Conservation (phyloP, 164 flowering plant species). For the Taxillus chinensis region DNA sequence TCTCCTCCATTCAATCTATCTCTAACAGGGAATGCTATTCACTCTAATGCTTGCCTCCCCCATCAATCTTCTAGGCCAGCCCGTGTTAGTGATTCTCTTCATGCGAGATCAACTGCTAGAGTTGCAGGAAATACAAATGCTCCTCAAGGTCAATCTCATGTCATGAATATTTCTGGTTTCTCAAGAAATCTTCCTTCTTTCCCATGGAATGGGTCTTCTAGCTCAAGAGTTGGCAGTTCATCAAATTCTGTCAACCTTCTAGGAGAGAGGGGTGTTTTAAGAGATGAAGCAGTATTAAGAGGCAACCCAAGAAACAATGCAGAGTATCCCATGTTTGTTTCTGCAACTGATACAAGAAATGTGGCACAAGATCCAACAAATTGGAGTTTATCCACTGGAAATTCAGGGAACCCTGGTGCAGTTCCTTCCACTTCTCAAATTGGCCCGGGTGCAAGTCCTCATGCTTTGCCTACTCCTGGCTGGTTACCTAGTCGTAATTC, state of each 20-base stretch:
- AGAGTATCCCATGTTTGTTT: slow-evolving; percentile 20
- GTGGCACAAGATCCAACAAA: slow-evolving; percentile 27
- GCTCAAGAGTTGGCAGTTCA: slow-evolving; percentile 25
- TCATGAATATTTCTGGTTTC: slow-evolving; percentile 17
- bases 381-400: slow-evolving; percentile 33
- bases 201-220: slow-evolving; percentile 31
- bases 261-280: slow-evolving; percentile 22
- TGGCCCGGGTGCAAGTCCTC: slow-evolving; percentile 20
- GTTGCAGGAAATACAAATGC: slow-evolving; percentile 15
- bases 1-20: slow-evolving; percentile 24
- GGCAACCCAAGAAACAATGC: slow-evolving; percentile 19
- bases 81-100: slow-evolving; percentile 22
- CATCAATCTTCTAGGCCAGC: slow-evolving; percentile 19
- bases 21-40: slow-evolving; percentile 21
- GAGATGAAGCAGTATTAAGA: slow-evolving; percentile 22
- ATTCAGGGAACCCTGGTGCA: slow-evolving; percentile 15
- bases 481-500: slow-evolving; percentile 22
- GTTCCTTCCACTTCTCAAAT: slow-evolving; percentile 20
- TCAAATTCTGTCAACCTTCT: slow-evolving; percentile 15
- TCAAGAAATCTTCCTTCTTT: slow-evolving; percentile 25
- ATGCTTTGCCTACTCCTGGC: slow-evolving; percentile 17
- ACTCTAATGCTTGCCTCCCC: slow-evolving; percentile 13
- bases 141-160: slow-evolving; percentile 22
- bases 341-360: slow-evolving; percentile 28
- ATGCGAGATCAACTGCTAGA: slow-evolving; percentile 23